phyloP scores from a whole-genome alignment of 208 protist species.

The Crithidia expoeki region DNA sequence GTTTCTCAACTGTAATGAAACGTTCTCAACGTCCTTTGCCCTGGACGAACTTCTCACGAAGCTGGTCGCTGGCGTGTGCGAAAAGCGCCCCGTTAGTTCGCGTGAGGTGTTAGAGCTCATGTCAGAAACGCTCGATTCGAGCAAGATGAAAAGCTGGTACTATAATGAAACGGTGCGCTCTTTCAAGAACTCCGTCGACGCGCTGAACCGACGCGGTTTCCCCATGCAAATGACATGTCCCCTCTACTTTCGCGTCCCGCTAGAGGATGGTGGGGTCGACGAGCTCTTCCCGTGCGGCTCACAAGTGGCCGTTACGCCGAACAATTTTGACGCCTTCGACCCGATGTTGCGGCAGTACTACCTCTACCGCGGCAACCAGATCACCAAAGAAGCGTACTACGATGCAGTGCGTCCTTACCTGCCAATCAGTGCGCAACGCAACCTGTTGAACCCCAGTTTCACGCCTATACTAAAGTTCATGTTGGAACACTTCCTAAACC shows the following conservation, averaged over 20 bases:
- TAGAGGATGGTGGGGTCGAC: constrained; percentile 45
- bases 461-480: constrained; percentile 47
- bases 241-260: constrained; percentile 57
- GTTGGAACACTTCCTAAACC: constrained; percentile 41
- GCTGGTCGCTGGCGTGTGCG: constrained; percentile 33
- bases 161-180: constrained; percentile 33
- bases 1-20: constrained; percentile 33
- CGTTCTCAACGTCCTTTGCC: constrained; percentile 32
- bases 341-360: constrained; percentile 36
- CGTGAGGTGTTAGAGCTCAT: constrained; percentile 34
- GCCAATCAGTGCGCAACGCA: constrained; percentile 42
- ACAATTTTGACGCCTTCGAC: constrained; percentile 58
- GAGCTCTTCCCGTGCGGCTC: constrained; percentile 66
- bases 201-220: constrained; percentile 31
- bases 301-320: constrained; percentile 50
- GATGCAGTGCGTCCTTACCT: constrained; percentile 25
- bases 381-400: constrained; percentile 31
- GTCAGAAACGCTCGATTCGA: constrained; percentile 26
- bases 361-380: constrained; percentile 17
- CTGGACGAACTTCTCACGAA: constrained; percentile 31
- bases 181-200: constrained; percentile 32
- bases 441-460: constrained; percentile 48
- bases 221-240: constrained; percentile 36
- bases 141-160: constrained; percentile 37
- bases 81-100: constrained; percentile 31